Percentiles rank a stretch among this genome's conserved stretches.
These are phyloP conservation scores for Tuber aestivum DNA, from an alignment of 495 filamentous ascomycete species.

Conservation along the genomic window DNA sequence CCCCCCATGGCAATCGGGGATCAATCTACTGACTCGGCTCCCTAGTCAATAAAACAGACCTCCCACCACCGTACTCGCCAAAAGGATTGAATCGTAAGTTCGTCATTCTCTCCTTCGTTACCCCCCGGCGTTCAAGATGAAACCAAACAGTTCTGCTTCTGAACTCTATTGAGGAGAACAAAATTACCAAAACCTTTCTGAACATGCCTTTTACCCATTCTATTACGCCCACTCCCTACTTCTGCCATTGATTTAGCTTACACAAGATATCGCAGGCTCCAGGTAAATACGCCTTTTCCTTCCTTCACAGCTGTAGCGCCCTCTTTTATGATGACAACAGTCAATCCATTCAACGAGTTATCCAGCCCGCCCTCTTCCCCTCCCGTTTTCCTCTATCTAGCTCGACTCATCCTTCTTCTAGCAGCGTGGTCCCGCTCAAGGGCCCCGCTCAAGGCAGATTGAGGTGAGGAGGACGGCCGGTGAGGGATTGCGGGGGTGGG, in stretches of 20 bases:
- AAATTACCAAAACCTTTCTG: constrained; percentile 1
- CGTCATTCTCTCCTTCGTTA: not conserved
- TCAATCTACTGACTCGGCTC: not conserved
- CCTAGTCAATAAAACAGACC: not conserved
- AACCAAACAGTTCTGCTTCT: constrained; percentile 3
- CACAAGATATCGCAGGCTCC: not conserved
- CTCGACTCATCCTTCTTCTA: not conserved
- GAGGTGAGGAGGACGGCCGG: not conserved
- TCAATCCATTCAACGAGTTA: constrained; percentile 4
- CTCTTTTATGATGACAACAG: not conserved
- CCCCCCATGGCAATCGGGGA: not conserved
- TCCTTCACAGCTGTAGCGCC: not conserved
- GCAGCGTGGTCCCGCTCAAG: no score
- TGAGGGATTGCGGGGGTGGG: not conserved
- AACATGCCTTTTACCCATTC: not conserved
- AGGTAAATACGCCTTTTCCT: not conserved
- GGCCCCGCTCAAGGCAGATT: not conserved
- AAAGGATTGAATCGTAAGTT: not conserved
- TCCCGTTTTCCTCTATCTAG: not conserved
- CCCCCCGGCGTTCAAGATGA: not conserved
- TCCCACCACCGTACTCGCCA: not conserved
- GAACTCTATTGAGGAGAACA: constrained; percentile 3
- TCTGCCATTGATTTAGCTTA: not conserved
- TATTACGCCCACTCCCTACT: not conserved
- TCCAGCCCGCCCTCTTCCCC: not conserved